phyloP scores from a whole-genome alignment of 352 stramenopile species.

The Phytophthora sojae region DNA sequence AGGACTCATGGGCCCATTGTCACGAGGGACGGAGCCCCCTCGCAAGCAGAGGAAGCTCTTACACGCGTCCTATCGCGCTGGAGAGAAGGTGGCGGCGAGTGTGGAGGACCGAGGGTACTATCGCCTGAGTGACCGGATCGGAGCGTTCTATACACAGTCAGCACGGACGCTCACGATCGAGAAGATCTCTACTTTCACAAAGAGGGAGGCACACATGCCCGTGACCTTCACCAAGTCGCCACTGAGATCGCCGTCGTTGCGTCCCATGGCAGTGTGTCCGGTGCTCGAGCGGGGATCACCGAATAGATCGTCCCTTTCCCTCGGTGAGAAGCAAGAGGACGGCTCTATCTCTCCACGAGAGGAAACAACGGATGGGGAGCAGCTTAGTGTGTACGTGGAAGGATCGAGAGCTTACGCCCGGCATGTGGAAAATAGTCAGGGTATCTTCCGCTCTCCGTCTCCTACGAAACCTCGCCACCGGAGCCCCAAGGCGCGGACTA shows the following conservation, averaged over 20 bases:
- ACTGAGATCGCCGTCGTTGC: slow-evolving; percentile 47
- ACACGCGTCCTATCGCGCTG: slow-evolving; percentile 13
- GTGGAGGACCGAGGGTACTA: slow-evolving; percentile 81
- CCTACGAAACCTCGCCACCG: slow-evolving; percentile 47
- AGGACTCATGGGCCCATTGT: slow-evolving; percentile 56
- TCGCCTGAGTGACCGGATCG: slow-evolving; percentile 84
- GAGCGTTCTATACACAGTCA: slow-evolving; percentile 75
- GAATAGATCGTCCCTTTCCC: slow-evolving; percentile 14
- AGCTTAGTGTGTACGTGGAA: slow-evolving; percentile 63
- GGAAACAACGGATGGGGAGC: slow-evolving; percentile 17
- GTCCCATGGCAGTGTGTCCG: slow-evolving; percentile 59
- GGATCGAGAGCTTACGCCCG: slow-evolving; percentile 66
- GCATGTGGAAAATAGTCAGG: slow-evolving; percentile 72
- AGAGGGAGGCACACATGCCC: slow-evolving; percentile 54
- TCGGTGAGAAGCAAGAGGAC: slow-evolving; percentile 12
- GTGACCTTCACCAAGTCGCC: slow-evolving; percentile 50
- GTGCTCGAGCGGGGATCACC: slow-evolving; percentile 56
- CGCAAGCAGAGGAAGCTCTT: slow-evolving; percentile 49
- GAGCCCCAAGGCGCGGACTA: slow-evolving; percentile 36
- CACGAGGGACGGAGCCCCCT: slow-evolving; percentile 24
- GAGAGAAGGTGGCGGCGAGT: slow-evolving; percentile 28
- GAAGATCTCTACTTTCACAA: slow-evolving; percentile 72
- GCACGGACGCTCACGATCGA: slow-evolving; percentile 73
- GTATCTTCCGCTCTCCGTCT: slow-evolving; percentile 62
- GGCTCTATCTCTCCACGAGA: slow-evolving; percentile 18